Base-by-base conservation (phyloP, 2,329 filamentous ascomycete genomes). In the Ceratocystis lukuohia region DNA sequence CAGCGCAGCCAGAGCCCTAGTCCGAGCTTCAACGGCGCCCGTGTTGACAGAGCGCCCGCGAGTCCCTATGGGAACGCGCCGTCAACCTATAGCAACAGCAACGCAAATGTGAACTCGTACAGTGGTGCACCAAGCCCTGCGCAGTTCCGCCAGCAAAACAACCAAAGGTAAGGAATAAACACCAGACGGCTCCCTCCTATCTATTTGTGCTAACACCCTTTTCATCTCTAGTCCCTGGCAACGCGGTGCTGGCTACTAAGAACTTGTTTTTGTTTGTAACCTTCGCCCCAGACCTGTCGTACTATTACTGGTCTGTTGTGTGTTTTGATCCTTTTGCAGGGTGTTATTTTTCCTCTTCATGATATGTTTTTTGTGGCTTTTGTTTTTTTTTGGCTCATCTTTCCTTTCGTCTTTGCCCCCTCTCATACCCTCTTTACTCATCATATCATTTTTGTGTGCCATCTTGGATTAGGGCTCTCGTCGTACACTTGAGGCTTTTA, bases 201-300 rank as follows among this genome's bases (percentile, higher is more conserved):
- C 37, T 41, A 12, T 15, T 3, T 12, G 10, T 53, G 57, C 64
- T 66, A 65, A 66, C 65, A 37, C 17, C 25, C 7, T 62, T 25
- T 25, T 37, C 17, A 25, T 6, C 48, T 30, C 66, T 61, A 78
- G 77, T 70, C 77, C 77, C 30, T 79, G 77, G 77, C 77, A 79
- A 70, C 77, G 77, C 68, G 77, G 77, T 68, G 77, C 77, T 59
- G 77, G 77, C 50, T 79, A 79, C 69, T 77, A 79, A 56, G 62
- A 63, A 63, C 28, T n/a, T 37, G 30, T 17, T n/a, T 59, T 59
- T 59, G 48, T 33, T 59, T 37, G 56, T 37, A n/a, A 37, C 12
- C 56, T 59, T 37, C 8, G 17, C 17, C 25, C n/a, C n/a, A 41
- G 37, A 65, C 30, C 37, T 41, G 10, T 41, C 37, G 10, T 12